These are phyloP conservation scores for Entoloma clypeatum DNA, from an alignment of 1,284 basidiomycete genomes.

Conservation along the genomic window DNA sequence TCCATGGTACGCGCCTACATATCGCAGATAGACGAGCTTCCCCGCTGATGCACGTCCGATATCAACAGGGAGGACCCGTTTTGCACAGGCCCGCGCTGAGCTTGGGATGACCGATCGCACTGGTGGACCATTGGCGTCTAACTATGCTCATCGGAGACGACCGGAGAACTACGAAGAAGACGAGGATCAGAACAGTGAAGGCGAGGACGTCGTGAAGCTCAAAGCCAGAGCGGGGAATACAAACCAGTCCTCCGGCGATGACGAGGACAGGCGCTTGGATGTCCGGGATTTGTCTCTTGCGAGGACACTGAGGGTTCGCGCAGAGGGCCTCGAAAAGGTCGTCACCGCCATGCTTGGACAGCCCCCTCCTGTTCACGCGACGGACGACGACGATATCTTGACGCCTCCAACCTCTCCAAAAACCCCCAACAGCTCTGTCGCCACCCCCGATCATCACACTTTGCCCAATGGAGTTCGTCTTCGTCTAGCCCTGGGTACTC, in stretches of 20 bases:
- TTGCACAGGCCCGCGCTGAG: slow-evolving; percentile 75
- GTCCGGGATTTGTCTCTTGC: slow-evolving; percentile 61
- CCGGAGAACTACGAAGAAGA: slow-evolving; percentile 74
- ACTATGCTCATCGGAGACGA: slow-evolving; percentile 57
- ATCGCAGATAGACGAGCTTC: neutral
- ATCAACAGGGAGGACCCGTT: slow-evolving; percentile 60
- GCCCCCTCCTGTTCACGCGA: slow-evolving; percentile 54
- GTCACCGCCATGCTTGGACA: slow-evolving; percentile 75
- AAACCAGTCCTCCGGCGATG: slow-evolving; percentile 48
- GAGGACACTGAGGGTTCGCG: slow-evolving; percentile 57
- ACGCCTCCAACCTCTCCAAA: slow-evolving; percentile 52
- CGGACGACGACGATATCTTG: slow-evolving; percentile 45
- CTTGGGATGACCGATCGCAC: slow-evolving; percentile 77
- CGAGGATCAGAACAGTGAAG: slow-evolving; percentile 59
- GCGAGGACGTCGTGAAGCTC: slow-evolving; percentile 52
- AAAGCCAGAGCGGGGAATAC: slow-evolving; percentile 51
- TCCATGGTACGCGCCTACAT: slow-evolving; percentile 46
- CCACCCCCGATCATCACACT: slow-evolving; percentile 46
- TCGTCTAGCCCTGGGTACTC: slow-evolving; percentile 63
- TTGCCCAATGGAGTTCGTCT: slow-evolving; percentile 79
- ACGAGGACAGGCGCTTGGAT: slow-evolving; percentile 53
- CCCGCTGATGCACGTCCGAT: slow-evolving; percentile 6
- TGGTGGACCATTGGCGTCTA: slow-evolving; percentile 54
- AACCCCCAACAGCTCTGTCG: slow-evolving; percentile 24
- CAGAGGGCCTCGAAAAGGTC: slow-evolving; percentile 76